Conservation (phyloP, 805 yeast genomes). For the Metschnikowia henanensis region DNA sequence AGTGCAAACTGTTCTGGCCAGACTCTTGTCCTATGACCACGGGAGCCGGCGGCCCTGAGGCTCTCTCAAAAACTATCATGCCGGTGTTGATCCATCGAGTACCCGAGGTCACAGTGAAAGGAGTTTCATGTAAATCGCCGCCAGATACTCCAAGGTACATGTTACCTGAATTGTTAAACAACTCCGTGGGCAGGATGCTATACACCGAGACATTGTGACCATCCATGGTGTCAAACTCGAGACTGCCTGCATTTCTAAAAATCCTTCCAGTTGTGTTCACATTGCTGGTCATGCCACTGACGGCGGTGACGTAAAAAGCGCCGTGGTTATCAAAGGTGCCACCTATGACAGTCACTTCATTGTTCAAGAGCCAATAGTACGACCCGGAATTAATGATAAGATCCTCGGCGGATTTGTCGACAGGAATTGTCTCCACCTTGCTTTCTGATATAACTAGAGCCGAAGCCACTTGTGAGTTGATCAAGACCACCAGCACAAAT, state of each 20-base stretch:
- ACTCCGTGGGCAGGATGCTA: slow-evolving; percentile 11
- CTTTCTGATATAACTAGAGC: not conserved
- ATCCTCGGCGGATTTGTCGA: not conserved
- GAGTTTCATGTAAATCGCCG: slow-evolving; percentile 13
- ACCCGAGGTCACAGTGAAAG: slow-evolving; percentile 5
- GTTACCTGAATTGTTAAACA: slow-evolving; percentile 24
- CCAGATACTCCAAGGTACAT: slow-evolving; percentile 22
- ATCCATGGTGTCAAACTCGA: slow-evolving; percentile 23
- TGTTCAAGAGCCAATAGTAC: slow-evolving; percentile 9
- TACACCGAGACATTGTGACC: slow-evolving; percentile 20
- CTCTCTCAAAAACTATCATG: slow-evolving; percentile 5
- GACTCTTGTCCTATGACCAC: not conserved
- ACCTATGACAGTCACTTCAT: not conserved
- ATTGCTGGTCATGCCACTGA: not conserved
- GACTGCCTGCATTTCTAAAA: slow-evolving; percentile 17
- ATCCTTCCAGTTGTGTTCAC: not conserved
- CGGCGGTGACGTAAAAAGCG: slow-evolving; percentile 4
- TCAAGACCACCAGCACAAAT: not conserved
- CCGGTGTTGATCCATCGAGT: slow-evolving; percentile 7
- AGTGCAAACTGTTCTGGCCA: not conserved
- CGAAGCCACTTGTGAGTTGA: not conserved
- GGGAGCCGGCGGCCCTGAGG: not conserved
- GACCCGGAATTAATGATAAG: slow-evolving; percentile 2
- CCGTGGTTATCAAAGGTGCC: slow-evolving; percentile 9
- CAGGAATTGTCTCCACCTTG: not conserved